phyloP scores from a whole-genome alignment of 257 asterid species.

The Solanum chilense region DNA sequence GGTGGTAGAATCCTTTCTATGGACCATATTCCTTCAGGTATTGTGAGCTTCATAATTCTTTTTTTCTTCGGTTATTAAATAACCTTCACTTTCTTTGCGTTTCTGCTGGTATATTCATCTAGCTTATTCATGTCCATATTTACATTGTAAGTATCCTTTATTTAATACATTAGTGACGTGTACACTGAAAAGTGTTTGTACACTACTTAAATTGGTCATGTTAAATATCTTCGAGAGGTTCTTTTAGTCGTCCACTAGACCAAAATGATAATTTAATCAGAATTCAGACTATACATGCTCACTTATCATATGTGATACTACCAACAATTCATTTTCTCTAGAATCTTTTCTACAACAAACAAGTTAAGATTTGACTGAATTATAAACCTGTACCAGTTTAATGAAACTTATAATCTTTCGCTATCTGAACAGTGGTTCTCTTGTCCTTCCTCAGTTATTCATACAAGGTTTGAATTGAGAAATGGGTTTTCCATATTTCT shows the following conservation, averaged over 20 bases:
- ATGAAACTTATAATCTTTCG: not conserved
- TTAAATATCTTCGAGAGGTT: not conserved
- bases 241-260: not conserved
- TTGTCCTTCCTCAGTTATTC: not conserved
- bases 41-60: not conserved
- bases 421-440: not conserved
- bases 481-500: not conserved
- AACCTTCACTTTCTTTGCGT: not conserved
- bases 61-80: not conserved
- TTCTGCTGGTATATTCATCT: not conserved
- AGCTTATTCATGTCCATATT: not conserved
- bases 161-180: not conserved
- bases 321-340: not conserved
- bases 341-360: not conserved
- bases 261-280: not conserved
- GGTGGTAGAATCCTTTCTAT: slow-evolving; percentile 94
- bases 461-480: not conserved
- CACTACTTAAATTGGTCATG: not conserved
- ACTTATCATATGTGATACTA: not conserved
- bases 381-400: not conserved
- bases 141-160: not conserved
- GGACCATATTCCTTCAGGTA: slow-evolving; percentile 92
- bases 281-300: not conserved
- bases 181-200: not conserved
- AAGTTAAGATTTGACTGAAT: not conserved